Conservation (phyloP, 805 yeast genomes). For the Metschnikowia picachoensis region DNA sequence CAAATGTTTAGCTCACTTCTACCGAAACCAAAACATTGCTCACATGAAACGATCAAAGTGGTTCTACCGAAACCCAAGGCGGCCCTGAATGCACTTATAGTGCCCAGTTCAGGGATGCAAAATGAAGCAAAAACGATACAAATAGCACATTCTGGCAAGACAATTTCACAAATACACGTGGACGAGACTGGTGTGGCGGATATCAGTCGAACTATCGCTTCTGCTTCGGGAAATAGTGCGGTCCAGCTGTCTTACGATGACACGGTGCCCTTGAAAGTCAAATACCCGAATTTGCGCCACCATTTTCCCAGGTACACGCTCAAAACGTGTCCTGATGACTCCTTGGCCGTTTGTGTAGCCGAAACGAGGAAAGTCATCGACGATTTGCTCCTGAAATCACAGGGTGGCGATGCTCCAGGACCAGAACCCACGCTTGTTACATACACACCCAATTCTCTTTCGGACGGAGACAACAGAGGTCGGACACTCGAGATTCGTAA, state of each 20-base stretch:
- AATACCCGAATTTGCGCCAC: constrained; percentile 37
- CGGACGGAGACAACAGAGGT: constrained; percentile 15
- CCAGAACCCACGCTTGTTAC: constrained; percentile 14
- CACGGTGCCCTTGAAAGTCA: constrained; percentile 54
- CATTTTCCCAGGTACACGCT: constrained; percentile 37
- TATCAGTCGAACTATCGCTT: constrained; percentile 25
- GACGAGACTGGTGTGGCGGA: constrained; percentile 28
- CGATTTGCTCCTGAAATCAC: constrained; percentile 43
- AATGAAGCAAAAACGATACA: background rate
- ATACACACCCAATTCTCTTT: constrained; percentile 15
- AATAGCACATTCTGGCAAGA: background rate
- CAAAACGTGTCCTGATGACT: constrained; percentile 40
- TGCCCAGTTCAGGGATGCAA: background rate
- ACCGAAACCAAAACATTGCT: constrained; percentile 30
- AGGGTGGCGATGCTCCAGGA: constrained; percentile 35
- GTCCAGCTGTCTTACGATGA: constrained; percentile 51
- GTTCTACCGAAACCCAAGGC: constrained; percentile 7
- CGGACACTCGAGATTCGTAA: constrained; percentile 64
- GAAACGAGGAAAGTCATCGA: constrained; percentile 58
- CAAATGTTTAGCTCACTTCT: constrained; percentile 34
- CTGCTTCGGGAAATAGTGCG: constrained; percentile 4
- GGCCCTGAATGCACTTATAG: constrained; percentile 4
- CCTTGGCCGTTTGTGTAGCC: constrained; percentile 43
- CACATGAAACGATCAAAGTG: constrained; percentile 15
- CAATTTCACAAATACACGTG: constrained; percentile 13